Percentiles rank a stretch among this genome's conserved stretches.
Evolutionary conservation across 164 flowering plant species (phyloP).

Genomic region (Dillenia suffruticosa): DNA sequence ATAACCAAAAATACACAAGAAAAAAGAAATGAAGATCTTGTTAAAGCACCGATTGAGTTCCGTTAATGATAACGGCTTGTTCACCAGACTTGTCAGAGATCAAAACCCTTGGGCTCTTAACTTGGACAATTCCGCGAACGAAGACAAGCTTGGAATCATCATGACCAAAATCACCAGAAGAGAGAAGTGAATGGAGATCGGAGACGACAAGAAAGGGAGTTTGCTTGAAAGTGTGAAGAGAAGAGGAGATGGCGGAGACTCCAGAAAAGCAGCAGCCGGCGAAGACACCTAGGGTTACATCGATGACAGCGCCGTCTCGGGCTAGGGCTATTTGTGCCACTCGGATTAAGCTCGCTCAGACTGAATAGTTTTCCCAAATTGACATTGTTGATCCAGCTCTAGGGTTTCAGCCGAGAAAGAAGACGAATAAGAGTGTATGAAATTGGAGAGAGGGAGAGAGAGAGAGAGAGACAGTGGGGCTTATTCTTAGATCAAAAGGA

Average conservation of each 20-base stretch:
- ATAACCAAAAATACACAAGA: background rate
- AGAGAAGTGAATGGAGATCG: constrained; percentile 57
- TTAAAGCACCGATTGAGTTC: constrained; percentile 50
- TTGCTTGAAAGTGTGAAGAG: constrained; percentile 42
- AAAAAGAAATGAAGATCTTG: background rate
- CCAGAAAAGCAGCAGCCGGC: constrained; percentile 47
- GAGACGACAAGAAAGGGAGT: constrained; percentile 49
- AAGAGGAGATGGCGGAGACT: constrained; percentile 32
- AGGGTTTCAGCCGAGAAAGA: too few species aligned
- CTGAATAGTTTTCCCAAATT: constrained; percentile 34
- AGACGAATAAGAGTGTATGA: too few species aligned
- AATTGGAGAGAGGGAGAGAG: too few species aligned
- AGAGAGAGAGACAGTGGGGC: too few species aligned
- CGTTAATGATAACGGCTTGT: constrained; percentile 52
- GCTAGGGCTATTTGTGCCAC: constrained; percentile 34
- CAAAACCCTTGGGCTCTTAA: constrained; percentile 37
- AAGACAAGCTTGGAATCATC: constrained; percentile 33
- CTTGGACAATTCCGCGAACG: constrained; percentile 63
- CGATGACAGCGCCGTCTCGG: constrained; percentile 77
- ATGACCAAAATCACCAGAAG: constrained; percentile 9
- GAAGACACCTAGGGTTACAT: constrained; percentile 52
- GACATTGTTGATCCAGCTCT: constrained; percentile 25
- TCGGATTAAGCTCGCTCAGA: constrained; percentile 34
- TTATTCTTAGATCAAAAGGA: too few species aligned
- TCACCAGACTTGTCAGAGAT: constrained; percentile 56